These are phyloP conservation scores for Tricholomella constricta DNA, from an alignment of 768 basidiomycete genomes.

Conservation along the genomic window DNA sequence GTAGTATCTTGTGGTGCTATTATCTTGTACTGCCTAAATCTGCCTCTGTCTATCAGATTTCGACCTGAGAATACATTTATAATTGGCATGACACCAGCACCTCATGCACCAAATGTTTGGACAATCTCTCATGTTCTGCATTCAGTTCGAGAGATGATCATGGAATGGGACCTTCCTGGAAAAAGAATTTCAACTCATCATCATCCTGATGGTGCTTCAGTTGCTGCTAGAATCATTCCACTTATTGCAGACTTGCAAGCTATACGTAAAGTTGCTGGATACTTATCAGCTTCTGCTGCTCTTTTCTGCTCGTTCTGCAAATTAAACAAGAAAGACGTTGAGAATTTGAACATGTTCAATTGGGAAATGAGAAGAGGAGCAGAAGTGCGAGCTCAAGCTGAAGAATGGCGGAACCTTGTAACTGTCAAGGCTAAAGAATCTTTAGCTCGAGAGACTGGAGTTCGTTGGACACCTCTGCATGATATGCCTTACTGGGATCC, in stretches of 20 bases:
- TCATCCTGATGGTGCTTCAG: too few species aligned
- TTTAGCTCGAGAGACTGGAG: background rate
- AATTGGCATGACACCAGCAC: background rate
- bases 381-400: background rate
- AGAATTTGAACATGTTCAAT: too few species aligned
- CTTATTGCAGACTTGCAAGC: constrained; percentile 1
- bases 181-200: background rate
- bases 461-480: background rate
- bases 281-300: background rate
- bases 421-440: too few species aligned
- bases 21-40: constrained; percentile 8
- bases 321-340: background rate
- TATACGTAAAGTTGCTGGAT: background rate
- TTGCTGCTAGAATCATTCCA: background rate
- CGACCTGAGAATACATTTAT: constrained; percentile 4
- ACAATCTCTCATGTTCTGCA: constrained; percentile 6
- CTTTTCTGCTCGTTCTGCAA: constrained; percentile 1
- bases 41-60: constrained; percentile 3
- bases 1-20: constrained; percentile 7
- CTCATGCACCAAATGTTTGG: constrained; percentile 7
- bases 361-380: background rate
- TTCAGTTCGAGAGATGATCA: background rate
- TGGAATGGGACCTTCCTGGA: background rate
- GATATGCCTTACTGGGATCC: background rate
- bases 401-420: background rate